These are phyloP conservation scores for Singerocomus rubriflavus DNA, from an alignment of 1,284 basidiomycete species.

Conservation along the genomic window DNA sequence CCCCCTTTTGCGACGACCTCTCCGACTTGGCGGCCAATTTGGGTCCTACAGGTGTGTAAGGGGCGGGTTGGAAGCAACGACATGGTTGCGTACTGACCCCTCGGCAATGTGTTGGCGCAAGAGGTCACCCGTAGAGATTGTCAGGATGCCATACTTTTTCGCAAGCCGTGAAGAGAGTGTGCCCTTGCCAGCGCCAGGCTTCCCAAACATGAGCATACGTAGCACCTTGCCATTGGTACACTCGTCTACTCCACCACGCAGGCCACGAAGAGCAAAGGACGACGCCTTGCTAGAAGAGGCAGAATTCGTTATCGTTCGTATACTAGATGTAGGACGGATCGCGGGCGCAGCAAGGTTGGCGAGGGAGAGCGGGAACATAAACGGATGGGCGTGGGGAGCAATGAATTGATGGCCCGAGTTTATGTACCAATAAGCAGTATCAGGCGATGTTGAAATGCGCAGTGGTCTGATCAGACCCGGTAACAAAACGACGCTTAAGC, in stretches of 20 bases:
- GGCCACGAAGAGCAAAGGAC: slow-evolving; percentile 50
- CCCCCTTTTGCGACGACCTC: slow-evolving; percentile 73
- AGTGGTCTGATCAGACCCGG: slow-evolving; percentile 11
- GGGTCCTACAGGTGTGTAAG: slow-evolving; percentile 44
- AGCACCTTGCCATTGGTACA: slow-evolving; percentile 43
- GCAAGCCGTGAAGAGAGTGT: slow-evolving; percentile 72
- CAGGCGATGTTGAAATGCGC: slow-evolving; percentile 14
- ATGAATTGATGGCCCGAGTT: neutral
- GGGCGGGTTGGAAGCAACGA: neutral
- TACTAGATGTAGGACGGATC: slow-evolving; percentile 10
- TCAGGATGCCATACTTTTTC: slow-evolving; percentile 71
- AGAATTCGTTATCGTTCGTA: slow-evolving; percentile 40
- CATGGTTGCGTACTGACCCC: slow-evolving; percentile 34
- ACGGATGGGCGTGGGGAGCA: neutral
- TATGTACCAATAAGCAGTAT: slow-evolving; percentile 19
- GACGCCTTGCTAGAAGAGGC: slow-evolving; percentile 43
- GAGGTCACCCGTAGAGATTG: slow-evolving; percentile 79
- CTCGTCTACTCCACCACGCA: slow-evolving; percentile 35
- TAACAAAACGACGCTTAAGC: slow-evolving; percentile 3
- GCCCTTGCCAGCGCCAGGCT: slow-evolving; percentile 79
- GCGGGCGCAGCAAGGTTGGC: slow-evolving; percentile 12
- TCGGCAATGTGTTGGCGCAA: slow-evolving; percentile 77
- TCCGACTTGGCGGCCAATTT: slow-evolving; percentile 70
- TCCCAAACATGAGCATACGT: slow-evolving; percentile 81
- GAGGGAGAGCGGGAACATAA: slow-evolving; percentile 22